A percentile compares a stretch with the other conserved stretches of the same genome.
phyloP scores from a whole-genome alignment of 2,329 filamentous ascomycete genomes.

The Microcyclospora tardicrescens region DNA sequence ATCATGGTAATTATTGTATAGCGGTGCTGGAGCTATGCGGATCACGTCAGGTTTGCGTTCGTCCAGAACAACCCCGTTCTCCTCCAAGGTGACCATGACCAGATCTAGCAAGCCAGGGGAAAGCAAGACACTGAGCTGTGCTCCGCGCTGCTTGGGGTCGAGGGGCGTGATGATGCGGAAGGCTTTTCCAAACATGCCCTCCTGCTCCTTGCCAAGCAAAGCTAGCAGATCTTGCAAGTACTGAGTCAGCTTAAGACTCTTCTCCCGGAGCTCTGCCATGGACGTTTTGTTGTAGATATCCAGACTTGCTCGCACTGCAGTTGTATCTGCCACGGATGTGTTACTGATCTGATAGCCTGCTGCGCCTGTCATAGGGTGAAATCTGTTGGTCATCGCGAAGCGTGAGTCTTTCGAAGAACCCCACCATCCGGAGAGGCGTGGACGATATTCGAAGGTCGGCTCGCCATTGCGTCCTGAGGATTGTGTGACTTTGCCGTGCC shows the following conservation, averaged over 20 bases:
- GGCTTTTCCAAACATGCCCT: conserved; percentile 2
- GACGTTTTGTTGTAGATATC: conserved; percentile 60
- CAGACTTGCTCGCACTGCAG: conserved; percentile 58
- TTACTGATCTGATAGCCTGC: conserved; percentile 78
- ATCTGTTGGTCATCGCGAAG: conserved; percentile 74
- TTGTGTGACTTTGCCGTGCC: conserved; percentile 46
- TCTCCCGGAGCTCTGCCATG: conserved; percentile 55
- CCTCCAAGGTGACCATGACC: conserved; percentile 51
- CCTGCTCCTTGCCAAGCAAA: conserved; percentile 7
- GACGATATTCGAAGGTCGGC: conserved; percentile 38
- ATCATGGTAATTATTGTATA: conserved; percentile 73
- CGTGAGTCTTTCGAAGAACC: conserved; percentile 63
- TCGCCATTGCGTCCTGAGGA: conserved; percentile 17
- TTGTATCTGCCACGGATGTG: conserved; percentile 64
- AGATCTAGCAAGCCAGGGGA: conserved; percentile 55
- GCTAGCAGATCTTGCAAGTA: conserved; percentile 60
- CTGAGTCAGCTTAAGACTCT: conserved; percentile 59
- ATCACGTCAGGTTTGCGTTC: conserved; percentile 79
- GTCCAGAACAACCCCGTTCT: conserved; percentile 62
- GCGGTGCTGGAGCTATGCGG: conserved; percentile 65
- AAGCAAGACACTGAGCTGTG: conserved; percentile 65
- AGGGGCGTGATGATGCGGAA: conserved; percentile 55
- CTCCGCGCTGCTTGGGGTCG: conserved; percentile 55
- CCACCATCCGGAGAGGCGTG: conserved; percentile 74
- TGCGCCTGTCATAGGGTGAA: conserved; percentile 65